Percentiles rank a stretch among this genome's conserved stretches.
Conservation (phyloP, 495 filamentous ascomycete species). For the Podospora pseudoanserina region DNA sequence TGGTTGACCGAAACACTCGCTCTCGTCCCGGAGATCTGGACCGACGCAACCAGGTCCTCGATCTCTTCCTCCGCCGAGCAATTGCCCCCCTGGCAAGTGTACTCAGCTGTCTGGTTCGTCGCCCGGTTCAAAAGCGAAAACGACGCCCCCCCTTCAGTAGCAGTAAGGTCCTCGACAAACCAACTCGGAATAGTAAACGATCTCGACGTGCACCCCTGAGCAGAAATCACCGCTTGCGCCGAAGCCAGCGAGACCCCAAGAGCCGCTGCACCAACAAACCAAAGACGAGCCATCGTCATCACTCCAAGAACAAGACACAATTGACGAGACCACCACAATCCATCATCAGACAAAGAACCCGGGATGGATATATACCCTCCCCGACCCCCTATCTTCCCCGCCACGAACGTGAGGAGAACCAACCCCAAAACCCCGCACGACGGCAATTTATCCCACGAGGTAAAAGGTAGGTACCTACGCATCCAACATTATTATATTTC, state of each 20-base stretch:
- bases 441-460: background rate
- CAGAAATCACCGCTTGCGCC: background rate
- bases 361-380: background rate
- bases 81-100: conserved; percentile 14
- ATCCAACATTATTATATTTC: background rate
- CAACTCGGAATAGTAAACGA: conserved; percentile 29
- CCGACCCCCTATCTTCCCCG: background rate
- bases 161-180: conserved; percentile 15
- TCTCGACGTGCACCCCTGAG: conserved; percentile 20
- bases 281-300: background rate
- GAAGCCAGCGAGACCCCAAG: background rate
- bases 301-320: too few relatives aligned
- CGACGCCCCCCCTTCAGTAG: conserved; percentile 8
- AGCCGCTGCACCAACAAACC: background rate
- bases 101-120: conserved; percentile 25
- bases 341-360: background rate
- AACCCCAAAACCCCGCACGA: background rate
- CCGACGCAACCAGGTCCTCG: background rate
- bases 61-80: background rate
- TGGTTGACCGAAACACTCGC: conserved; percentile 14
- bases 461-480: background rate
- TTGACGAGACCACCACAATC: background rate
- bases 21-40: conserved; percentile 3
- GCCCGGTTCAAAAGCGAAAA: conserved; percentile 31
- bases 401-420: background rate